These are phyloP conservation scores for Tarenaya hassleriana DNA, from an alignment of 345 rosid species.

Conservation along the genomic window DNA sequence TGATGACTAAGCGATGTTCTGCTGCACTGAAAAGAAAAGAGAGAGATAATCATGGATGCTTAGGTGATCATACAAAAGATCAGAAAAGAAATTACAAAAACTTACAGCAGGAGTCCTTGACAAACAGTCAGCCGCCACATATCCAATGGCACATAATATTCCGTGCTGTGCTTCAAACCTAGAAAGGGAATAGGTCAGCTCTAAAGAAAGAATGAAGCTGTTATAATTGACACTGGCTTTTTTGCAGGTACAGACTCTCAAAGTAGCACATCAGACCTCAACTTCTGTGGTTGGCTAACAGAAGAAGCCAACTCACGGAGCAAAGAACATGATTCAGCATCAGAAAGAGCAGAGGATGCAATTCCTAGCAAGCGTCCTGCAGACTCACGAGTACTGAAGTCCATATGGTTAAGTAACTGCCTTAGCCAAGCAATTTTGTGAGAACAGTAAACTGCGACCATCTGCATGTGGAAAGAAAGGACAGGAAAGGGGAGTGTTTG, in stretches of 20 bases:
- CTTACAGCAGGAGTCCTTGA: constrained; percentile 54
- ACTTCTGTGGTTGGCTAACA: constrained; percentile 41
- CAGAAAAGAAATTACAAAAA: constrained; percentile 16
- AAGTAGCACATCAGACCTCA: constrained; percentile 41
- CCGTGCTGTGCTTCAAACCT: constrained; percentile 88
- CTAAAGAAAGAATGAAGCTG: constrained; percentile 2
- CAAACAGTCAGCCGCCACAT: constrained; percentile 62
- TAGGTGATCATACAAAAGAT: background rate
- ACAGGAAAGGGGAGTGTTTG: constrained; percentile 3
- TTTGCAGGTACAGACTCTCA: constrained; percentile 9
- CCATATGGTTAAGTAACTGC: constrained; percentile 66
- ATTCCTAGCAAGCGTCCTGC: constrained; percentile 85
- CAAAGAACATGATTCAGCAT: constrained; percentile 44
- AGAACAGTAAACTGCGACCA: constrained; percentile 64
- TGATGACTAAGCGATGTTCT: constrained; percentile 3
- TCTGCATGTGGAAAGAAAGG: constrained; percentile 32
- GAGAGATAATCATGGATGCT: constrained; percentile 7
- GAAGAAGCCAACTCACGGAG: constrained; percentile 53
- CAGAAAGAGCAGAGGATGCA: constrained; percentile 73
- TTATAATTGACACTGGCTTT: constrained; percentile 12
- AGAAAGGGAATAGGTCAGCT: constrained; percentile 26
- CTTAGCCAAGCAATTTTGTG: constrained; percentile 69
- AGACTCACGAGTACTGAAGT: constrained; percentile 85
- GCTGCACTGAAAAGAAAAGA: constrained; percentile 7
- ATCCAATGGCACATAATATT: constrained; percentile 72